These are phyloP conservation scores for Colletotrichum cuscutae DNA, from an alignment of 2,329 filamentous ascomycete genomes.

Conservation along the genomic window DNA sequence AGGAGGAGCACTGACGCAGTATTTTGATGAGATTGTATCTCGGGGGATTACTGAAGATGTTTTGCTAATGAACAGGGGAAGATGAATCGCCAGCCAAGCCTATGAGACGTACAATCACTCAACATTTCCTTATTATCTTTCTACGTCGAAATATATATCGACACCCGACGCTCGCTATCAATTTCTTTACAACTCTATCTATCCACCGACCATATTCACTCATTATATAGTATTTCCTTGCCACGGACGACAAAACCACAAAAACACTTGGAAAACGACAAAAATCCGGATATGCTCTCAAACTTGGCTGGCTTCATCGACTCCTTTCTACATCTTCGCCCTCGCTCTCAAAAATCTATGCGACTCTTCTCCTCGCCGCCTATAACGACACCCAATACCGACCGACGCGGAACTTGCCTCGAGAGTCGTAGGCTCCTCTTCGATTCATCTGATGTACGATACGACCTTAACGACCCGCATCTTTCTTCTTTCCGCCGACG, in stretches of 20 bases:
- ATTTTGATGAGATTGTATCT: not conserved
- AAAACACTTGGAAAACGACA: constrained; percentile 32
- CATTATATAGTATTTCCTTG: constrained; percentile 44
- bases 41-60: constrained; percentile 3
- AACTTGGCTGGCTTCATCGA: constrained; percentile 21
- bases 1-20: constrained; percentile 18
- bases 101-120: constrained; percentile 27
- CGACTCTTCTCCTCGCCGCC: not conserved
- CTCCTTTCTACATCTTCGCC: not conserved
- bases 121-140: constrained; percentile 9
- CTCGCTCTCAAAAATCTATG: not conserved
- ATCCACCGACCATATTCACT: constrained; percentile 45
- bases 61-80: not conserved
- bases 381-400: not conserved
- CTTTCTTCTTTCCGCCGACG: constrained; percentile 39
- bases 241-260: constrained; percentile 35
- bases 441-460: constrained; percentile 27
- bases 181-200: constrained; percentile 23
- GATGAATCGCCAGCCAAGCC: constrained; percentile 25
- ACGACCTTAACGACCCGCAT: constrained; percentile 28
- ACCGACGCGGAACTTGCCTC: not conserved
- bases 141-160: not conserved
- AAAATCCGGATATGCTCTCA: constrained; percentile 7
- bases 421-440: too few species aligned
- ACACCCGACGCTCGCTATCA: constrained; percentile 23